These are phyloP conservation scores for Limonium bicolor DNA, from an alignment of 148 eudicot species.

Conservation along the genomic window DNA sequence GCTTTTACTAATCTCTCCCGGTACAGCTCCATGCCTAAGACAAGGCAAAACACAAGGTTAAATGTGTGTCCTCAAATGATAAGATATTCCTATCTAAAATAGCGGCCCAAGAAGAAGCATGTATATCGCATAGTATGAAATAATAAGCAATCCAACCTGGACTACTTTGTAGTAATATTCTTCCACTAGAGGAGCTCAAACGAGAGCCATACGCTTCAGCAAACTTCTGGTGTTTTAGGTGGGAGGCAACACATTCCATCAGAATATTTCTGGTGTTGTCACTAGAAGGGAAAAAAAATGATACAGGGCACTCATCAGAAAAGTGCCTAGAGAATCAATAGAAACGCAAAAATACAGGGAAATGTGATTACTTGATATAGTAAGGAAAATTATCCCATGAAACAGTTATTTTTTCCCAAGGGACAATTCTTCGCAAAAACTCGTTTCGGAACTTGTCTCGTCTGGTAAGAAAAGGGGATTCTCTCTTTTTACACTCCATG, in stretches of 20 bases:
- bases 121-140: background rate
- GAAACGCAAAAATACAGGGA: slow-evolving; percentile 3
- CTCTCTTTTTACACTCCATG: slow-evolving; percentile 70
- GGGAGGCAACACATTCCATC: slow-evolving; percentile 79
- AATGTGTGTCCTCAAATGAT: too few relatives aligned
- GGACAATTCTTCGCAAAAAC: slow-evolving; percentile 69
- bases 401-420: slow-evolving; percentile 86
- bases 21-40: slow-evolving; percentile 87
- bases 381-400: slow-evolving; percentile 98
- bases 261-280: slow-evolving; percentile 63
- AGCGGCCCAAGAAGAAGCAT: too few relatives aligned
- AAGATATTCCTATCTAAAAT: too few relatives aligned
- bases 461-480: slow-evolving; percentile 72
- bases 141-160: slow-evolving; percentile 39
- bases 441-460: slow-evolving; percentile 74
- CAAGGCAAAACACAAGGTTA: background rate
- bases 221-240: slow-evolving; percentile 53
- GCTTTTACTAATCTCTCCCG: slow-evolving; percentile 92
- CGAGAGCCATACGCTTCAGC: slow-evolving; percentile 59
- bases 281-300: too few relatives aligned
- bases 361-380: slow-evolving; percentile 46
- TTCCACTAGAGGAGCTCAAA: slow-evolving; percentile 73
- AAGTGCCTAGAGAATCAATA: slow-evolving; percentile 1
- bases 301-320: slow-evolving; percentile 8
- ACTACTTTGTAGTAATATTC: slow-evolving; percentile 82